Conservation (phyloP, 164 flowering plant genomes). For the Nelumbo lutea region DNA sequence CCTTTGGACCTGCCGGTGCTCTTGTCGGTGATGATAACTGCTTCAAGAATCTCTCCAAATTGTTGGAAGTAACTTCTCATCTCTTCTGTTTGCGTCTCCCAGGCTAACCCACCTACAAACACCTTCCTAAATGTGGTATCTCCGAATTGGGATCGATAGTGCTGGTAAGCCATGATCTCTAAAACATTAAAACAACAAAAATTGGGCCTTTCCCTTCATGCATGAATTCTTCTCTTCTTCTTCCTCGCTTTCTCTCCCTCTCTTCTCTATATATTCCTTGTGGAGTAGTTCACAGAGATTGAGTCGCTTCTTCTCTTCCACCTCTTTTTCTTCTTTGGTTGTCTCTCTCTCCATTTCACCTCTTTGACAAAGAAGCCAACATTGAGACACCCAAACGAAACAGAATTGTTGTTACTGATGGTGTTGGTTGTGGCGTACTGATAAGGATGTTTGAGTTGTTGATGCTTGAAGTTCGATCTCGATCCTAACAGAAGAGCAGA, state of each 20-base stretch:
- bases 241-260: constrained; percentile 4
- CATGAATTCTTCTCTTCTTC: background rate
- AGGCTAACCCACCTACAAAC: constrained; percentile 90
- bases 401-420: constrained; percentile 1
- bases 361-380: constrained; percentile 2
- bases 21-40: constrained; percentile 81
- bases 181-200: background rate
- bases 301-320: constrained; percentile 3
- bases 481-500: too few species aligned
- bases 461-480: too few species aligned
- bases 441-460: background rate
- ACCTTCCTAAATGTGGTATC: constrained; percentile 89
- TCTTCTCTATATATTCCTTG: background rate
- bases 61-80: constrained; percentile 77
- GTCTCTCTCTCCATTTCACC: constrained; percentile 19
- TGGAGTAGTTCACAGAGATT: too few species aligned
- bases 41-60: constrained; percentile 93
- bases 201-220: background rate
- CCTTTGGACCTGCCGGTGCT: constrained; percentile 85
- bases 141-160: constrained; percentile 78
- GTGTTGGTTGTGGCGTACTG: constrained; percentile 9
- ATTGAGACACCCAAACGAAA: constrained; percentile 19
- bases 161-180: constrained; percentile 48
- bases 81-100: constrained; percentile 87
- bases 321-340: constrained; percentile 15